Evolutionary conservation across 1,284 basidiomycete genomes (phyloP), one percentile per base, ranked within the genome.

Genomic region (Ganoderma sinense): DNA sequence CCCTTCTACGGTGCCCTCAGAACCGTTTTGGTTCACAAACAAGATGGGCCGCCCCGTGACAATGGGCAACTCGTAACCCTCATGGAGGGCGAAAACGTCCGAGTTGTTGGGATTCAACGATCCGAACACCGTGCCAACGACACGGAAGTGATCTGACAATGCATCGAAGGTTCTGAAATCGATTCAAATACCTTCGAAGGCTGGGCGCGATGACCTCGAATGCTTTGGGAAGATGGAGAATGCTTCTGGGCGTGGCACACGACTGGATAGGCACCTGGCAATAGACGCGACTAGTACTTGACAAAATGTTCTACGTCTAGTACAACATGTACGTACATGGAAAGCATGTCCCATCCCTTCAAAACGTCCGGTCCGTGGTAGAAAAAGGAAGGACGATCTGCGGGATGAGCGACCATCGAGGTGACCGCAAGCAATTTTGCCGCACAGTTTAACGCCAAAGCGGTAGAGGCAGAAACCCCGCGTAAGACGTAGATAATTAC

Each of bases 401-500:
- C 87, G 79, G 82, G 80, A 72, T 73, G 73, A 69, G 77, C 73
- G 64, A 71, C 65, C 71, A 73, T 69, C 80, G 64, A 31, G 41
- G 62, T 45, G 20, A 26, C 63, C 69, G 62, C 64, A 69, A 77
- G 33, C 64, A 36, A 60, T 91, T 73, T 91, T 73, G 89, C 89
- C 88, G 85, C 78, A 87, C 84, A 79, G 89, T 91, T 91, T 91
- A 91, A 90, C 90, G 85, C 80, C 84, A 77, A 80, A 81, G 84
- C 86, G 86, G 80, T 80, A 80, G 71, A 67, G 75, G 31, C 74
- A 75, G 10, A 29, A 59, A 48, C 69, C 40, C 76, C 85, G 85
- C 85, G 80, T 78, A 83, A 82, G 78, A 73, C 85, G 88, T 89
- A 88, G 89, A 91, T 91, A 90, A 71, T 83, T 85, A 81, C 85